Evolutionary conservation across 1,284 basidiomycete species (phyloP), one percentile per base, ranked within the genome.

Genomic region (Ganoderma multipileum): DNA sequence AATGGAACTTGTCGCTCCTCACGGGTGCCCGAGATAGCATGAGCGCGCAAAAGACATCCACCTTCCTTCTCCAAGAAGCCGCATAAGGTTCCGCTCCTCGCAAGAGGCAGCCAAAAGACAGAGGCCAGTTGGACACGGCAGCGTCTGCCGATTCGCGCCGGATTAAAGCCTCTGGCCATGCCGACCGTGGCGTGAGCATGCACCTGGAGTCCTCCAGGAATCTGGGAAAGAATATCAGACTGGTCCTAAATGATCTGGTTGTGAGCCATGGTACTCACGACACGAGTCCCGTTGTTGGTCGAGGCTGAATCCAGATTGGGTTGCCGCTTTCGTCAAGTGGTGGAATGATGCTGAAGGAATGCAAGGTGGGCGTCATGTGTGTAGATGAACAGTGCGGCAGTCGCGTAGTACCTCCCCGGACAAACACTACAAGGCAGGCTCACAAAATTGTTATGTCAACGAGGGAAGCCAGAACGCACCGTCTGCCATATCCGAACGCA

Each of bases 401-500:
- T 52, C 1, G 68, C 64, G 52, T 70, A 70, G 50, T 67, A 58
- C 3, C 60, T 26, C 3, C 67, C 72, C 1, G 70, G 65, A 38
- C 71, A 73, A n/a, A 36, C 26, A 5, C 54, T 57, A 14, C 18
- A 36, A 36, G 18, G 28, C 0, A 12, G 26, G 20, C 6, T 52
- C 12, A 28, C 42, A 16, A 33, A 28, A 20, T 11, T 36, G 16
- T 57, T 11, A 20, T 30, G 54, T 18, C 30, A n/a, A 33, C 18
- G 30, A 57, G 5, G 11, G 18, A 57, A 33, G 16, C 3, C 36
- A 1, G 26, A 38, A 63, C 66, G 2, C 41, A 79, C 80, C 81
- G 68, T 18, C 81, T 70, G 12, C 82, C 81, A 58, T 71, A 82
- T 2, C 80, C 82, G 65, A 81, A 83, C 1, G 73, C 70, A 8